Evolutionary conservation across 208 protist species (phyloP).

Genomic region (Leishmania arabica): DNA sequence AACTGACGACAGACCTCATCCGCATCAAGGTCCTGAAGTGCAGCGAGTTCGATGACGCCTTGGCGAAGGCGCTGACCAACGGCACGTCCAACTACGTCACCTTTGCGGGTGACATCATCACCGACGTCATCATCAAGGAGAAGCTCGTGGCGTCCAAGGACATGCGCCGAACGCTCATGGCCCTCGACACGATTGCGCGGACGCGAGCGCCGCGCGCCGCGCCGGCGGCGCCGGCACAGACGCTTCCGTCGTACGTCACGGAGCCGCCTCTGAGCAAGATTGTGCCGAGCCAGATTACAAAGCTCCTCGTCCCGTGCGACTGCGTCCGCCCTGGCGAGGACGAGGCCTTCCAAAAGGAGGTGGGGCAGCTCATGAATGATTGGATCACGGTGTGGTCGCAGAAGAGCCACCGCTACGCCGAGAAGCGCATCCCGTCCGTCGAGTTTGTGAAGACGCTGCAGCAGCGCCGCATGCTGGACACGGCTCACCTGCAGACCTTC

Average conservation of each 20-base stretch:
- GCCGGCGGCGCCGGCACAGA: constrained; percentile 23
- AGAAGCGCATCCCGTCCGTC: constrained; percentile 58
- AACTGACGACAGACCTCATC: constrained; percentile 79
- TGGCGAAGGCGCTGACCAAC: constrained; percentile 69
- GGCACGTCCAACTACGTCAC: constrained; percentile 44
- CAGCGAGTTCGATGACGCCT: constrained; percentile 81
- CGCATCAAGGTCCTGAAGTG: constrained; percentile 90
- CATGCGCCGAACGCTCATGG: constrained; percentile 67
- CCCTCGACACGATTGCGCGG: constrained; percentile 70
- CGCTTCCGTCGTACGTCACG: constrained; percentile 38
- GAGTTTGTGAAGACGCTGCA: constrained; percentile 85
- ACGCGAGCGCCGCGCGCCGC: constrained; percentile 33
- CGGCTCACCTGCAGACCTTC: constrained; percentile 76
- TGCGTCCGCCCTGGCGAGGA: constrained; percentile 46
- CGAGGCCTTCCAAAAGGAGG: constrained; percentile 45
- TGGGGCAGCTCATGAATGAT: constrained; percentile 72
- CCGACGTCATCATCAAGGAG: constrained; percentile 79
- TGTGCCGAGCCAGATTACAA: constrained; percentile 40
- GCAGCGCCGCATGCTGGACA: constrained; percentile 83
- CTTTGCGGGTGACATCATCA: constrained; percentile 82
- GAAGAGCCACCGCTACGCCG: constrained; percentile 40
- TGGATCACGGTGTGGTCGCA: constrained; percentile 74
- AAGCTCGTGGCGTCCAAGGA: constrained; percentile 64
- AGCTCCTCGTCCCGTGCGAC: constrained; percentile 59
- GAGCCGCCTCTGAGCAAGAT: constrained; percentile 61